Percentiles rank a stretch among this genome's conserved stretches.
These are phyloP conservation scores for Thraustochytrium sp. DNA, from an alignment of 352 stramenopile genomes.

Conservation along the genomic window DNA sequence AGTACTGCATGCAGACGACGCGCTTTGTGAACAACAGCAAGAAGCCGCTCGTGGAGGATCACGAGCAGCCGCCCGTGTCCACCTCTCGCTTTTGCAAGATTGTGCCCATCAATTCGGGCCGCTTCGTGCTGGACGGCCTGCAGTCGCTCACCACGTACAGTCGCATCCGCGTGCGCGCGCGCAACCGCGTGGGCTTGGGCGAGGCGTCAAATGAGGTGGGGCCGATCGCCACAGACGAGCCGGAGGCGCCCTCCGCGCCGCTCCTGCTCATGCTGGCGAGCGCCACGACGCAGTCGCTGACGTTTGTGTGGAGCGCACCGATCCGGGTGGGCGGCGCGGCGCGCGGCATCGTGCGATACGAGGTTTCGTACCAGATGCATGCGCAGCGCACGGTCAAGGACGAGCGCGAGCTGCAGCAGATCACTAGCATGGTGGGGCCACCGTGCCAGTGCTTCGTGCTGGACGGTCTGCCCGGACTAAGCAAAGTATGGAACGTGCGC, in stretches of 20 bases:
- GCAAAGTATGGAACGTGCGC: neutral
- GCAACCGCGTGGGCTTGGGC: slow-evolving; percentile 41
- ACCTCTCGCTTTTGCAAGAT: slow-evolving; percentile 24
- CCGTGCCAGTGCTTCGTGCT: neutral
- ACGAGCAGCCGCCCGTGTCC: neutral
- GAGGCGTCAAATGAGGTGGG: slow-evolving; percentile 3
- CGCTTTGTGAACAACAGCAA: neutral
- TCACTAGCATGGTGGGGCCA: neutral
- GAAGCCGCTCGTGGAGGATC: neutral
- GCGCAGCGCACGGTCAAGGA: neutral
- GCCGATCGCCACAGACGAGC: neutral
- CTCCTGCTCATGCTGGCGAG: neutral
- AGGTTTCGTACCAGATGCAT: neutral
- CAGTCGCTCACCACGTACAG: slow-evolving; percentile 28
- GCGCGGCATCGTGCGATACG: neutral
- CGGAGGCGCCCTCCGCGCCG: neutral
- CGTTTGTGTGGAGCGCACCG: slow-evolving; percentile 27
- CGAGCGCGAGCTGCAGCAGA: neutral
- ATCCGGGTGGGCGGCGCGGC: neutral
- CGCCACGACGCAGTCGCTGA: neutral
- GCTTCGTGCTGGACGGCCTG: slow-evolving; percentile 11
- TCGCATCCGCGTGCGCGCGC: slow-evolving; percentile 31
- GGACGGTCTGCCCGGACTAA: neutral
- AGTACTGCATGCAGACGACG: slow-evolving; percentile 1
- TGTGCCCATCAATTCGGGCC: neutral